Conservation (phyloP, 768 basidiomycete species). For the Rubroboletus satanas region DNA sequence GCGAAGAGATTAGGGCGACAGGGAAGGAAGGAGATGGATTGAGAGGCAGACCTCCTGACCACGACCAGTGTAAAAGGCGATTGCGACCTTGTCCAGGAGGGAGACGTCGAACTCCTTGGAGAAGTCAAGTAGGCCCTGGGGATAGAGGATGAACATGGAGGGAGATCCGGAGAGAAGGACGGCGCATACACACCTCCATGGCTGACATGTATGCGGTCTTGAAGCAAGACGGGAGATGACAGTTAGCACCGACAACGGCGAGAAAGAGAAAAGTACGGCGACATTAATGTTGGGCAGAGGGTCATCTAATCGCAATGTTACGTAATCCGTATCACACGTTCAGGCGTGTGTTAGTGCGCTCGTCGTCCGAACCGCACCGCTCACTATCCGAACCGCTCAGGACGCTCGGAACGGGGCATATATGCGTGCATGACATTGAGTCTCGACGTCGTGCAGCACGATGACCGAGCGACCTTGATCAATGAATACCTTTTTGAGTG, state of each 20-base stretch:
- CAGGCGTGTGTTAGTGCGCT: background rate
- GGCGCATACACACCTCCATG: slow-evolving; percentile 37
- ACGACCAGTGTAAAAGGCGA: slow-evolving; percentile 82
- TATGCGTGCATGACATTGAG: background rate
- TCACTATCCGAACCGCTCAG: background rate
- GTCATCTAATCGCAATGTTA: slow-evolving; percentile 35
- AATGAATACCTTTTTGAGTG: background rate
- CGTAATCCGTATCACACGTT: slow-evolving; percentile 28
- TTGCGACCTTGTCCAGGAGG: slow-evolving; percentile 90
- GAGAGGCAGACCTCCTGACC: slow-evolving; percentile 68
- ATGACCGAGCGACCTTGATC: slow-evolving; percentile 14
- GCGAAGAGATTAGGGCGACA: slow-evolving; percentile 11
- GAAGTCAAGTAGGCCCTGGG: slow-evolving; percentile 87
- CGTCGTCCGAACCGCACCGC: background rate
- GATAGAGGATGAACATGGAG: slow-evolving; percentile 5
- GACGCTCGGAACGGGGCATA: background rate
- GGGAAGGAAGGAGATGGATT: slow-evolving; percentile 3
- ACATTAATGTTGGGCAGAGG: slow-evolving; percentile 32
- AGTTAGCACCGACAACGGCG: slow-evolving; percentile 9
- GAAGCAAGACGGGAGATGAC: background rate
- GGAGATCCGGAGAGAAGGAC: background rate
- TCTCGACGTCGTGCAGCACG: slow-evolving; percentile 1
- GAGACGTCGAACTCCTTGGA: slow-evolving; percentile 89
- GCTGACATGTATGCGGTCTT: slow-evolving; percentile 15
- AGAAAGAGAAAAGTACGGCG: slow-evolving; percentile 13